Evolutionary conservation across 1,139 yeast species (phyloP).

Genomic region (Suhomyces bolitotheri): DNA sequence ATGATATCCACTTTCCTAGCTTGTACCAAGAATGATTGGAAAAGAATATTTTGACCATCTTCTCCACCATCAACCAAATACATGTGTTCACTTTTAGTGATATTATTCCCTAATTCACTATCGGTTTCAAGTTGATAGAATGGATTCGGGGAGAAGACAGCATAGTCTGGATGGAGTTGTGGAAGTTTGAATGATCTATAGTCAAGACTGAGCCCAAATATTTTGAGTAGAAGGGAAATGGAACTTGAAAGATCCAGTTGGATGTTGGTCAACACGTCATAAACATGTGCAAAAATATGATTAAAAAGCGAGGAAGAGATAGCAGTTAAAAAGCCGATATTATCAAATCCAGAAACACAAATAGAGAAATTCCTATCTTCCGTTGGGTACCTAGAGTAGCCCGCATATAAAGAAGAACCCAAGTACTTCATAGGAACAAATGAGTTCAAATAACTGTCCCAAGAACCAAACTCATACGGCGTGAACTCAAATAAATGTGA

Average conservation of each 20-base stretch:
- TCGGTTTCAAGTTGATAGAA: constrained; percentile 42
- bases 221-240: constrained; percentile 42
- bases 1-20: constrained; percentile 36
- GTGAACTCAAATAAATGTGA: constrained; percentile 54
- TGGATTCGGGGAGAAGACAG: constrained; percentile 75
- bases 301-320: constrained; percentile 74
- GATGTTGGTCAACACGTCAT: constrained; percentile 41
- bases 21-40: constrained; percentile 35
- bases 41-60: constrained; percentile 47
- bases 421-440: constrained; percentile 55
- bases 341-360: constrained; percentile 65
- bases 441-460: constrained; percentile 53
- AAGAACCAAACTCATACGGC: constrained; percentile 71
- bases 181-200: constrained; percentile 24
- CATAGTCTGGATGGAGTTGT: constrained; percentile 59
- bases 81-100: constrained; percentile 23
- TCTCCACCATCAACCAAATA: constrained; percentile 48
- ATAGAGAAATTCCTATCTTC: constrained; percentile 25
- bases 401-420: constrained; percentile 50
- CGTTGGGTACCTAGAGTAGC: constrained; percentile 21
- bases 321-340: constrained; percentile 70
- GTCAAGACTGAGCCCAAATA: constrained; percentile 47
- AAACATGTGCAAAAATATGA: constrained; percentile 49
- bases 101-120: constrained; percentile 4
- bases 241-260: constrained; percentile 43